phyloP scores from a whole-genome alignment of 1,139 yeast species.

The Geotrichum histeridarum region DNA sequence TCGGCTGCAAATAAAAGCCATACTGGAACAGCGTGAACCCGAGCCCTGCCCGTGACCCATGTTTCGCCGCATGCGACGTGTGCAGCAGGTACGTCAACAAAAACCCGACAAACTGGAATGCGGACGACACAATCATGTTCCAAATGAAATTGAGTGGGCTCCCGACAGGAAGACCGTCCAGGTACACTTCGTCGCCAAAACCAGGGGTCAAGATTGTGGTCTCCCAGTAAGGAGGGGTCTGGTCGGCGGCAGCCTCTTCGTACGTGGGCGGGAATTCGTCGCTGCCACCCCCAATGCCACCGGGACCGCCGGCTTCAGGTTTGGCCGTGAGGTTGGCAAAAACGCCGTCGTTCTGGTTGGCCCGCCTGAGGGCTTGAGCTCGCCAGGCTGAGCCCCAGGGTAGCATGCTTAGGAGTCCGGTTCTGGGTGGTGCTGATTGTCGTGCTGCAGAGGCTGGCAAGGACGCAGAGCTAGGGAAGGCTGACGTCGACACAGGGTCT shows the following conservation, averaged over 20 bases:
- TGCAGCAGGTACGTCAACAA: conserved; percentile 83
- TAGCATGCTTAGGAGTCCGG: conserved; percentile 15
- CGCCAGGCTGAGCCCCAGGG: conserved; percentile 1
- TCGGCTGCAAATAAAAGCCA: conserved; percentile 69
- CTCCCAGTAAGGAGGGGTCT: conserved; percentile 97
- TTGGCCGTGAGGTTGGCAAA: conserved; percentile 87
- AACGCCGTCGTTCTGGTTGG: conserved; percentile 71
- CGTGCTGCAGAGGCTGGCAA: too few relatives aligned
- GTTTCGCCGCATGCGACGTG: conserved; percentile 95
- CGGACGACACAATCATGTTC: conserved; percentile 82
- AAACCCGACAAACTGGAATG: conserved; percentile 92
- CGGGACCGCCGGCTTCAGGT: conserved; percentile 41
- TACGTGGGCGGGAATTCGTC: conserved; percentile 77
- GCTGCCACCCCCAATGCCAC: conserved; percentile 26
- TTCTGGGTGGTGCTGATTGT: background rate
- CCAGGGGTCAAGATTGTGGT: conserved; percentile 79
- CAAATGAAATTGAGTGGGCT: conserved; percentile 79
- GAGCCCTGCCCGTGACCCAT: conserved; percentile 89
- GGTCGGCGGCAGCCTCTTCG: conserved; percentile 92
- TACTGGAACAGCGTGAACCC: conserved; percentile 79
- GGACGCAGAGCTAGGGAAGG: too few relatives aligned
- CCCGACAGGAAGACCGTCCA: conserved; percentile 97
- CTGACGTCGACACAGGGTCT: too few relatives aligned
- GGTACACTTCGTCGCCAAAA: conserved; percentile 78
- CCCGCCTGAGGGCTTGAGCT: conserved; percentile 34